Evolutionary conservation across 352 stramenopile species (phyloP), one percentile per base, ranked within the genome.

Genomic region (Phytophthora gonapodyides): DNA sequence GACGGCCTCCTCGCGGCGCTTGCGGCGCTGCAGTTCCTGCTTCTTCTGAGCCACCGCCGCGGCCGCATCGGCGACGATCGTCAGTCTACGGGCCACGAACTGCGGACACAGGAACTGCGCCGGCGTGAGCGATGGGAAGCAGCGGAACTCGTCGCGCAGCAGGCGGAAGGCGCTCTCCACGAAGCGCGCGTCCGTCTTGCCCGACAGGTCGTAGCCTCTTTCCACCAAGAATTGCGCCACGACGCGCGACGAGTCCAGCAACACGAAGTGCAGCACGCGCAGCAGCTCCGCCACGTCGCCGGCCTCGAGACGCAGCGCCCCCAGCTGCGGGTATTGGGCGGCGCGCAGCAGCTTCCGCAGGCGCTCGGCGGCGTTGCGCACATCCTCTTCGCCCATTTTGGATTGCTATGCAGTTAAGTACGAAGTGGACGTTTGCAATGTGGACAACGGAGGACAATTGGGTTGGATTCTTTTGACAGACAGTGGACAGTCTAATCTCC

Each of bases 171-270:
- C 67, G 51, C 80, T 77, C 53, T 92, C 83, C 41, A 93, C 76
- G 55, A 94, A 94, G 46, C 82, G 80, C 61, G 71, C 65, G 44
- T 94, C 85, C 27, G 85, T 91, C 67, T 92, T 89, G 17, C 81
- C 85, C 30, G 82, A 87, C 56, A 94, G 50, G 55, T 94, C 82
- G 59, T 88, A 90, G 53, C 78, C 80, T 67, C 79, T 77, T 41
- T 63, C 64, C 17, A 80, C 61, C 5, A 92, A 57, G 40, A 85
- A 86, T 16, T 73, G 56, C 2, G 83, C 80, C 16, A 93, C 78
- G 21, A 61, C 64, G n/a, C 76, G 84, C 45, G 85, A 94, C 61
- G 78, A 90, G 61, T 93, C 85, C 40, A 94, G 72, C 30, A 94
- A 65, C 17, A 72, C 68, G 38, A 82, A 88, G 71, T 94, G 83